Evolutionary conservation across 805 yeast species (phyloP), one percentile per base, ranked within the genome.

Genomic region (Candida palmyrensis): DNA sequence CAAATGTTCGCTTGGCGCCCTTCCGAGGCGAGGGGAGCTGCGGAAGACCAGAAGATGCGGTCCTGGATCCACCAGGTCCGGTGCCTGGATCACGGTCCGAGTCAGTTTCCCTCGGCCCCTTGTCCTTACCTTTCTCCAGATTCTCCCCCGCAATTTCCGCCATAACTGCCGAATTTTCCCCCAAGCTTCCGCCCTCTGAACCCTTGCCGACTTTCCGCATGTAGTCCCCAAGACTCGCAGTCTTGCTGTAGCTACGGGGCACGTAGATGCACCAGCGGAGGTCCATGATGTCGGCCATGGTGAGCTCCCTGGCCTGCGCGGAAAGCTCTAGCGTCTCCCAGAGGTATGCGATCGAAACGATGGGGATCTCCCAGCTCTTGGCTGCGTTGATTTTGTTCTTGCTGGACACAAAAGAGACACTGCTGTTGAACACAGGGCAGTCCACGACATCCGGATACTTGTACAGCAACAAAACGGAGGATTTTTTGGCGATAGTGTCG

Each of bases 371-470:
- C 74, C 82, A 73, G 20, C 57, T 56, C 38, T 74, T 75, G 1
- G 82, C 79, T 20, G 82, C 82, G 32, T 59, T 57, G 29, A 79
- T 66, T 43, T 79, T 79, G 36, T 65, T 71, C 34, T 62, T 71
- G 3, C 80, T 66, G 1, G 79, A 64, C 6, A 63, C 49, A 2
- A 58, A 36, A 22, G 66, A 49, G 15, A 65, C 64, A 9, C 61
- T 53, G 29, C 33, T 39, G 36, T 51, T 50, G 39, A 57, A 53
- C 3, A 51, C 45, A 4, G 68, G 66, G 38, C 71, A 66, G 27
- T 57, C 44, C 16, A 62, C 21, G 13, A 62, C 45, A 34, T 56
- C 65, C 23, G 38, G 43, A 36, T 46, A 55, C 36, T 51, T 49
- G 41, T 66, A 63, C 21, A 49, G 49, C 34, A 68, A 72, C 12